Percentiles rank a stretch among this genome's conserved stretches.
Conservation (phyloP, 306 rosid genomes). For the Corylus avellana region DNA sequence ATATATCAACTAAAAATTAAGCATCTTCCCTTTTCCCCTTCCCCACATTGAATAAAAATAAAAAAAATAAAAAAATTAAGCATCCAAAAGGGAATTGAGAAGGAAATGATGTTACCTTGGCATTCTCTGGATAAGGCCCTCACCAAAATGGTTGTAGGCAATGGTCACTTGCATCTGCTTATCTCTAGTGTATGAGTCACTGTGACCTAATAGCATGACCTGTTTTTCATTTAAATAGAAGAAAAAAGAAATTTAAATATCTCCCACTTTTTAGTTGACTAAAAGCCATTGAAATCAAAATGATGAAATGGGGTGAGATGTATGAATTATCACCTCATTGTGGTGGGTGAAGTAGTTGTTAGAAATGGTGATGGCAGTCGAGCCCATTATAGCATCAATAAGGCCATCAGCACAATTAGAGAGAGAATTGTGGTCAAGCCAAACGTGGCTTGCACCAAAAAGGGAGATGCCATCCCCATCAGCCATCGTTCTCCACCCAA, state of each 20-base stretch:
- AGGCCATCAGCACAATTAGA: constrained; percentile 91
- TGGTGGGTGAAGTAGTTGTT: constrained; percentile 92
- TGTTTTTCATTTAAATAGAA: constrained; percentile 28
- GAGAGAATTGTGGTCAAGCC: constrained; percentile 91
- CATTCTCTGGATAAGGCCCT: constrained; percentile 96
- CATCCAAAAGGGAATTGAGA: not conserved
- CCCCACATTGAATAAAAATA: too few relatives aligned
- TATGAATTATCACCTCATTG: constrained; percentile 60
- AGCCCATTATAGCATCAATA: constrained; percentile 86
- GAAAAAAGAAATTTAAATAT: not conserved
- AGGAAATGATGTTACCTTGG: constrained; percentile 67
- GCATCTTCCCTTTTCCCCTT: too few relatives aligned
- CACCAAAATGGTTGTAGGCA: constrained; percentile 98
- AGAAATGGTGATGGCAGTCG: constrained; percentile 88
- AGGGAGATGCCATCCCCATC: constrained; percentile 90
- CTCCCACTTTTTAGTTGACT: not conserved
- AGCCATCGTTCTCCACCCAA: constrained; percentile 92
- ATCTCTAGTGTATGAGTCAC: constrained; percentile 82
- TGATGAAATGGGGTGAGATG: not conserved
- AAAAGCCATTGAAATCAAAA: not conserved
- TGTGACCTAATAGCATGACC: constrained; percentile 95
- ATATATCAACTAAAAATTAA: not conserved
- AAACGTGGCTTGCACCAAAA: constrained; percentile 80
- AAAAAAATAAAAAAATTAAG: not conserved
- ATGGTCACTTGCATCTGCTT: constrained; percentile 97